A percentile compares a stretch with the other conserved stretches of the same genome.
These are phyloP conservation scores for Pouteria glomerata DNA, from an alignment of 148 eudicot species.

Conservation along the genomic window DNA sequence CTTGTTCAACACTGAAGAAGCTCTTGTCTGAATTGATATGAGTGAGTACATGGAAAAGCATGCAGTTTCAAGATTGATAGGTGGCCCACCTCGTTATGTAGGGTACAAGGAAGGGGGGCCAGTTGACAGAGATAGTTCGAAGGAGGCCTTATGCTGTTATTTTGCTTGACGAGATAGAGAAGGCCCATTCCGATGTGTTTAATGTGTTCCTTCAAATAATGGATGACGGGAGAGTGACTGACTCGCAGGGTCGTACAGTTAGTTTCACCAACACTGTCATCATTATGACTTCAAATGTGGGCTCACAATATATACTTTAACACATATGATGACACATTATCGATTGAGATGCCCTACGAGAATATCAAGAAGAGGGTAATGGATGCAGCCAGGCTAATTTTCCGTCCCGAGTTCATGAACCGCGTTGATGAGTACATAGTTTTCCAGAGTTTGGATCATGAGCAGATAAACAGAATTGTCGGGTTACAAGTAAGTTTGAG, in stretches of 20 bases:
- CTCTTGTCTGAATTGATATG: constrained; percentile 87
- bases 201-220: too few relatives aligned
- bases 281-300: constrained; percentile 96
- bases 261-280: constrained; percentile 87
- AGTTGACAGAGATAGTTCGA: constrained; percentile 68
- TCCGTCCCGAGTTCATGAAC: constrained; percentile 97
- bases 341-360: constrained; percentile 61
- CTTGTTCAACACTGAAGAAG: constrained; percentile 80
- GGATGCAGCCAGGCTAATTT: constrained; percentile 82
- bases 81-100: constrained; percentile 89
- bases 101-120: constrained; percentile 93
- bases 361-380: constrained; percentile 73
- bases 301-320: constrained; percentile 82
- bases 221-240: constrained; percentile 51
- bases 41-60: constrained; percentile 93
- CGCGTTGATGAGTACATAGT: constrained; percentile 93
- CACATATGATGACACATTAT: constrained; percentile 45
- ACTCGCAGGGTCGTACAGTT: constrained; percentile 90
- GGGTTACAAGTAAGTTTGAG: constrained; percentile 73
- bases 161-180: neutral
- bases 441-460: constrained; percentile 80
- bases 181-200: too few relatives aligned
- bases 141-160: constrained; percentile 88
- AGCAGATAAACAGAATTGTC: constrained; percentile 71
- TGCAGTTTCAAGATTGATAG: constrained; percentile 68